Conservation (phyloP, 208 protist species). For the Crithidia brevicula region DNA sequence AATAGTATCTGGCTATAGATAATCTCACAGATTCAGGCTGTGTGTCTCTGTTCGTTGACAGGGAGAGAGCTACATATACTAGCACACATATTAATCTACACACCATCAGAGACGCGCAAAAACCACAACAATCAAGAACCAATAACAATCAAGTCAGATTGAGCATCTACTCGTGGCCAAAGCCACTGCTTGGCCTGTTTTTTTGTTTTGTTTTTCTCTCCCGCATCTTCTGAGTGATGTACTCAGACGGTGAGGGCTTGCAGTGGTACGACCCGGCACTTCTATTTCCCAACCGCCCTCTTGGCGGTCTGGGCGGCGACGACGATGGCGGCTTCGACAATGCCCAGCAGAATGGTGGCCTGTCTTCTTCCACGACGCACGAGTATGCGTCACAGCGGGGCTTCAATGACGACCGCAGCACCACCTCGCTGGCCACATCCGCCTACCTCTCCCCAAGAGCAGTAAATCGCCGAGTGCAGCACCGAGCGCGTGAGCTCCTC, state of each 20-base stretch:
- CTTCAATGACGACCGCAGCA: too few species aligned
- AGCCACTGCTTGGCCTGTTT: too few species aligned
- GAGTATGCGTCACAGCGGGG: neutral
- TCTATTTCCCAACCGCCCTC: conserved; percentile 22
- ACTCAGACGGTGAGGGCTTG: conserved; percentile 33
- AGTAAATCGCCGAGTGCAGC: neutral
- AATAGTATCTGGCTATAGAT: too few species aligned
- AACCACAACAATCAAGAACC: too few species aligned
- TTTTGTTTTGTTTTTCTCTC: conserved; percentile 12
- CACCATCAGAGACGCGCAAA: too few species aligned
- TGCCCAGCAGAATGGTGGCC: neutral
- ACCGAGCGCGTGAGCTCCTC: conserved; percentile 12
- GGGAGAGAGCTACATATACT: too few species aligned
- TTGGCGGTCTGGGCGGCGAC: conserved; percentile 29
- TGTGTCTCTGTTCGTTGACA: too few species aligned
- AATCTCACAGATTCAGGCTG: too few species aligned
- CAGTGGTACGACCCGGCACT: conserved; percentile 54
- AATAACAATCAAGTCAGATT: too few species aligned
- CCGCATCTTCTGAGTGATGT: conserved; percentile 28
- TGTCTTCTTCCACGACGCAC: neutral
- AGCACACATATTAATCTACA: too few species aligned
- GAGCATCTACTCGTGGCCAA: too few species aligned
- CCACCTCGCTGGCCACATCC: neutral
- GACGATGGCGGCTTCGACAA: neutral
- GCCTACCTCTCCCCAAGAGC: neutral